Evolutionary conservation across 768 basidiomycete genomes (phyloP).

Genomic region (Cystoderma amianthinum): DNA sequence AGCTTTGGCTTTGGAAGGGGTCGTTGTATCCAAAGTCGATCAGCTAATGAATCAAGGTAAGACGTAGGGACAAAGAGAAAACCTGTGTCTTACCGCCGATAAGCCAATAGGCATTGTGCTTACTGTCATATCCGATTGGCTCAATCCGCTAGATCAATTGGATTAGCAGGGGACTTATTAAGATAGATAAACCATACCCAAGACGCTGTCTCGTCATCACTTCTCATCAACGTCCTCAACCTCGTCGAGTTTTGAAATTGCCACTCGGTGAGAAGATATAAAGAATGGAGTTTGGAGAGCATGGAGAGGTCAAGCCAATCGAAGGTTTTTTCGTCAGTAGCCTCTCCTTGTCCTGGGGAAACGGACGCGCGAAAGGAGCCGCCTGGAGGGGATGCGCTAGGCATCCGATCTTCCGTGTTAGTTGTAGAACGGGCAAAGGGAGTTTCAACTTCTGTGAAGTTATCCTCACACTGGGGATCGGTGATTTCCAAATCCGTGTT

Average conservation of each 20-base stretch:
- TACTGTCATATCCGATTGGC: slow-evolving; percentile 79
- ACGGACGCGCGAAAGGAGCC: background rate
- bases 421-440: background rate
- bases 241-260: slow-evolving; percentile 76
- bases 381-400: no score
- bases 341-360: background rate
- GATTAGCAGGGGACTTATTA: slow-evolving; percentile 5
- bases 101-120: slow-evolving; percentile 78
- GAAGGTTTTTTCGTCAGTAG: slow-evolving; percentile 29
- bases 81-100: slow-evolving; percentile 57
- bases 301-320: slow-evolving; percentile 72
- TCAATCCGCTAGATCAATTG: slow-evolving; percentile 57
- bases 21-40: slow-evolving; percentile 87
- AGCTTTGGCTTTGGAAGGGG: slow-evolving; percentile 40
- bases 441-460: background rate
- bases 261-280: slow-evolving; percentile 77
- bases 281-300: slow-evolving; percentile 65
- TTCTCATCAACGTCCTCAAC: slow-evolving; percentile 66
- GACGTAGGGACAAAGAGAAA: background rate
- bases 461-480: background rate
- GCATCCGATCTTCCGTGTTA: background rate
- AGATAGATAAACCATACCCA: slow-evolving; percentile 50
- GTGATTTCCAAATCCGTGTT: slow-evolving; percentile 5
- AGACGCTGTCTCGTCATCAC: slow-evolving; percentile 66
- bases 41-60: slow-evolving; percentile 36